Percentiles rank a stretch among this genome's conserved stretches.
Conservation (phyloP, 495 filamentous ascomycete genomes). For the Trichoderma asperelloides region DNA sequence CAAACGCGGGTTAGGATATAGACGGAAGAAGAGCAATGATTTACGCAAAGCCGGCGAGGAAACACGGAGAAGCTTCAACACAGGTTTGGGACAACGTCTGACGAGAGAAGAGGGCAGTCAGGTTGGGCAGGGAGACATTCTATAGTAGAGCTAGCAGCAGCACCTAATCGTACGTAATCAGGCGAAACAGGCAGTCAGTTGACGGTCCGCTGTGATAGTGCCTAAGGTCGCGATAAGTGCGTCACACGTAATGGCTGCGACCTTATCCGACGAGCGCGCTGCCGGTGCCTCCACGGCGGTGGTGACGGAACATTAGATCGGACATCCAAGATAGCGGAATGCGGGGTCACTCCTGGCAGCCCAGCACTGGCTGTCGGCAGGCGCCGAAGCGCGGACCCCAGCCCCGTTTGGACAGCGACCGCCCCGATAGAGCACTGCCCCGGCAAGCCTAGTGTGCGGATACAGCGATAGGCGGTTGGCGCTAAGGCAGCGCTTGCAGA, state of each 20-base stretch:
- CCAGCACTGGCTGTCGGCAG: background rate
- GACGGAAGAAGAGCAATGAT: background rate
- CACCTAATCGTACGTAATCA: background rate
- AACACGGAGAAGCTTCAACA: background rate
- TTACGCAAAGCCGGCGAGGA: background rate
- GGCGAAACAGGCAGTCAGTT: background rate
- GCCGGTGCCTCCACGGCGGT: background rate
- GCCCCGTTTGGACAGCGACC: background rate
- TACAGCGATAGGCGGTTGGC: background rate
- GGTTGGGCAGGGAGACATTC: background rate
- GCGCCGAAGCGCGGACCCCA: slow-evolving; percentile 3
- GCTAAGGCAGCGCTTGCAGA: background rate
- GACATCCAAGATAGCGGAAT: background rate
- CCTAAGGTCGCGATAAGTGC: no score
- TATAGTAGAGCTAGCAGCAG: background rate
- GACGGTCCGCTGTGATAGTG: no score
- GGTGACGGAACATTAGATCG: background rate
- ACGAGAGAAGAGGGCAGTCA: background rate
- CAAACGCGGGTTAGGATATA: background rate
- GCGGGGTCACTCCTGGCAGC: background rate
- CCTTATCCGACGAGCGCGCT: background rate
- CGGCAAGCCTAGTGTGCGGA: background rate
- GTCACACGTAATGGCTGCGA: no score
- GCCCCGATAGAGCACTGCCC: background rate
- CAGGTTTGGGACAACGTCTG: background rate